Conservation (phyloP, 2,329 filamentous ascomycete species). For the Blumeriella jaapii region DNA sequence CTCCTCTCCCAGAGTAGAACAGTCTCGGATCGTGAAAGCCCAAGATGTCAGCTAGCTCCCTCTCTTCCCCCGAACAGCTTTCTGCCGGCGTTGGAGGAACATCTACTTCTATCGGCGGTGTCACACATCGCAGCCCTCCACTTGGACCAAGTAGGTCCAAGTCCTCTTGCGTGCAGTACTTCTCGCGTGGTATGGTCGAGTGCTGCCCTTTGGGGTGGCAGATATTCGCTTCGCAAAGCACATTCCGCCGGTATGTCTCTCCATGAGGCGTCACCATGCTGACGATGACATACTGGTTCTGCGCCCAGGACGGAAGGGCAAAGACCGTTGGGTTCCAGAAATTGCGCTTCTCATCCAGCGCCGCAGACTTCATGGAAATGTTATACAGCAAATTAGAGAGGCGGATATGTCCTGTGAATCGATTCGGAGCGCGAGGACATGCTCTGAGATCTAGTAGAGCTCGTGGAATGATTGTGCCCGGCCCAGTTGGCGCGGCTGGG, state of each 20-base stretch:
- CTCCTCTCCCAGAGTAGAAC: constrained; percentile 30
- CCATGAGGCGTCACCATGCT: constrained; percentile 27
- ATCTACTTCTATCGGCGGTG: constrained; percentile 24
- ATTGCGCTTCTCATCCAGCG: constrained; percentile 17
- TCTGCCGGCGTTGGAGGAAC: constrained; percentile 30
- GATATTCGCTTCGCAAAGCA: constrained; percentile 31
- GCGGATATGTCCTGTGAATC: constrained; percentile 27
- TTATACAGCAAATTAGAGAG: constrained; percentile 27
- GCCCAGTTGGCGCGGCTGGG: neutral
- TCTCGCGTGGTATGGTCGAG: constrained; percentile 15
- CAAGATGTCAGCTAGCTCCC: constrained; percentile 28
- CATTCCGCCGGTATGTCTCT: constrained; percentile 28
- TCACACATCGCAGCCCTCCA: constrained; percentile 28
- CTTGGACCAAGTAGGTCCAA: constrained; percentile 24
- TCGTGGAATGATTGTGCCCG: constrained; percentile 4
- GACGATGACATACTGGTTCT: constrained; percentile 29
- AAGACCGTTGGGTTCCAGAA: constrained; percentile 32
- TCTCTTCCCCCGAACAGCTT: constrained; percentile 26
- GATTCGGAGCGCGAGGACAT: constrained; percentile 21
- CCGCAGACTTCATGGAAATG: constrained; percentile 26
- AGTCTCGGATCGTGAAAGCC: constrained; percentile 32
- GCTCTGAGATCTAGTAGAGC: constrained; percentile 10
- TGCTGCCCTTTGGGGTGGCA: constrained; percentile 20
- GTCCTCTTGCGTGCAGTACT: constrained; percentile 26
- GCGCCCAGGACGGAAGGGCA: constrained; percentile 29